Conservation (phyloP, 108 stramenopile species). For the Cyclotella sp. region DNA sequence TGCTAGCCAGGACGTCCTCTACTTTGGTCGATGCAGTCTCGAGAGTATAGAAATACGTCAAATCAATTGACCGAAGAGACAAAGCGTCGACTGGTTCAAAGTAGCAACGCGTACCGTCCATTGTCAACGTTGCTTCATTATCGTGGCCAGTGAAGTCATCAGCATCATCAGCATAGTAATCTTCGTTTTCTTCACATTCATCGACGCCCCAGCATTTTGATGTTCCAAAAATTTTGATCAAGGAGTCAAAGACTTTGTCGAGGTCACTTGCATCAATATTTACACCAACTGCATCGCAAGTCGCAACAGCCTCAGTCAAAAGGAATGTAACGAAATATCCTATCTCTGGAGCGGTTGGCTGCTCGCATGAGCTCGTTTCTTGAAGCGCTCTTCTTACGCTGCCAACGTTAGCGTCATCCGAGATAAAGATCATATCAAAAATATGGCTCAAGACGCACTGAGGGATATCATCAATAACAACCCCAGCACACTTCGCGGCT, state of each 20-base stretch:
- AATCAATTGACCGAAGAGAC: constrained; percentile 11
- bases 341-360: constrained; percentile 8
- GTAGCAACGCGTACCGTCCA: neutral
- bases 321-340: constrained; percentile 4
- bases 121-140: neutral
- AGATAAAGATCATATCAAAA: constrained; percentile 8
- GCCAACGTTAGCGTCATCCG: neutral
- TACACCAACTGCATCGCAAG: constrained; percentile 11
- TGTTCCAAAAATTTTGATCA: constrained; percentile 25
- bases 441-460: constrained; percentile 34
- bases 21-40: constrained; percentile 16
- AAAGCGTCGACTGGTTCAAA: neutral
- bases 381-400: constrained; percentile 4
- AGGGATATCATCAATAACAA: constrained; percentile 21
- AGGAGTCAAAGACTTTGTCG: neutral
- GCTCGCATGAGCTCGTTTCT: constrained; percentile 9
- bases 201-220: constrained; percentile 30
- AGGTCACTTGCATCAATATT: neutral
- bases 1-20: neutral
- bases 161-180: neutral
- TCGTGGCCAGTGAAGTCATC: neutral
- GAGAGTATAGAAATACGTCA: constrained; percentile 27
- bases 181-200: constrained; percentile 16
- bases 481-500: constrained; percentile 41
- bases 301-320: neutral